Base-by-base conservation (phyloP, 371 early-diverging fungal genomes). In the Mortierella sp. region DNA sequence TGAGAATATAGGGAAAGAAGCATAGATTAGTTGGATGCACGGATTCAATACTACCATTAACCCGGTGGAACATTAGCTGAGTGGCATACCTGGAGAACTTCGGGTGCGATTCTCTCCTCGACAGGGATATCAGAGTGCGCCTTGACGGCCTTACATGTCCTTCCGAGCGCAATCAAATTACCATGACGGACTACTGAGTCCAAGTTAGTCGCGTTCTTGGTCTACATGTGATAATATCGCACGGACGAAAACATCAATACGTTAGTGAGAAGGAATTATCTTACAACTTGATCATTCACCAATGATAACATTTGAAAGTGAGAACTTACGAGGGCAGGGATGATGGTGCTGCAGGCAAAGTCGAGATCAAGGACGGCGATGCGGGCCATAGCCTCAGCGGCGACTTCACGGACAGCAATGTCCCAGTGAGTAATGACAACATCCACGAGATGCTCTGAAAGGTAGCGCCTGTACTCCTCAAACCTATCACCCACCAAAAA, bases 371-470 rank as follows among this genome's bases (percentile, higher is more conserved):
- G 86, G 2, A 91, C 80, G 21, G 92, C 93, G 11, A 98, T 87
- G 18, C 84, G 89, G 27, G 91, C 89, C 76, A 98, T 83, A 1
- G 97, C 88, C 60, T 93, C 92, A 2, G 96, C 93, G 0, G 95
- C 96, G 29, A 97, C 88, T 1, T 92, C 90, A 3, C 99, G 93
- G 77, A 97, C 94, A 21, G 88, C 76, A 72, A 91, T 89, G 81
- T 99, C 99, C 99, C 99, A 99, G 81, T 98, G 98, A 38, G 88
- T 81, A 8, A 94, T 87, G 18, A 94, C 94, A 11, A 89, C 80
- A 0, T 85, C 83, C 5, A 93, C 83, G 21, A 97, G 87, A 76
- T 97, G 96, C n/a, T 91, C 87, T n/a, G 97, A 90, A 72, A 97
- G 87, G 54, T 90, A 92, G 70, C 90, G 85, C 6, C 94, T 89